phyloP scores from a whole-genome alignment of 495 filamentous ascomycete genomes.

The Trichoderma erinaceum region DNA sequence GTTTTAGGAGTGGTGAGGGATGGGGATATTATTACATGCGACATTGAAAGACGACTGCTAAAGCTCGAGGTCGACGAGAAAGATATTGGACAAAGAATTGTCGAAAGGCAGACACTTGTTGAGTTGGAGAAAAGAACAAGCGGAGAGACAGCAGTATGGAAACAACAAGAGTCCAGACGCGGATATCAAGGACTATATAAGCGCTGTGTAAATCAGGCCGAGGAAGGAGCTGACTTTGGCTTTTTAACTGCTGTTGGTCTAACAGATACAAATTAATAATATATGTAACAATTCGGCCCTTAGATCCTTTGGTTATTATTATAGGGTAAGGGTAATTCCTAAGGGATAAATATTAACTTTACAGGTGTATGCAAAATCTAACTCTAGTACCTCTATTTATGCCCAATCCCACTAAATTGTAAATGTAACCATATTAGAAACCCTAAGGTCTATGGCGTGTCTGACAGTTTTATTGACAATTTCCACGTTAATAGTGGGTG shows the following conservation, averaged over 20 bases:
- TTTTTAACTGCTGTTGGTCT: constrained; percentile 49
- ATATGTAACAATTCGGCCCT: no score
- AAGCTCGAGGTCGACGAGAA: constrained; percentile 44
- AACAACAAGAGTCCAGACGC: constrained; percentile 31
- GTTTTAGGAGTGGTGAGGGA: constrained; percentile 54
- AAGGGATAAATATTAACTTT: no score
- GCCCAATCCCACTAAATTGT: no score
- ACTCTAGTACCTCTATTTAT: no score
- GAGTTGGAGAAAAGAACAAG: constrained; percentile 27
- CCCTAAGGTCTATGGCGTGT: no score
- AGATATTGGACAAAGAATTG: constrained; percentile 29
- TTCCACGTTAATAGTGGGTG: no score
- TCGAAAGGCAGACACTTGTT: constrained; percentile 26
- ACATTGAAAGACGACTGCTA: constrained; percentile 41
- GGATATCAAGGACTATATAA: constrained; percentile 60
- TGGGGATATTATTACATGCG: constrained; percentile 52
- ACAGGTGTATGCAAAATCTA: no score
- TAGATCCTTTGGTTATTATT: no score
- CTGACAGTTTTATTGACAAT: no score
- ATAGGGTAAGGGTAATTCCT: no score
- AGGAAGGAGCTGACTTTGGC: constrained; percentile 58
- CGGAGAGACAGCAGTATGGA: not conserved
- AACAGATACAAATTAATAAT: not conserved
- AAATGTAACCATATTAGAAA: no score
- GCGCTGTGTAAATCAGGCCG: constrained; percentile 57